A percentile compares a stretch with the other conserved stretches of the same genome.
Conservation (phyloP, 1,139 yeast genomes). For the Saccharomycopsis hybrid region DNA sequence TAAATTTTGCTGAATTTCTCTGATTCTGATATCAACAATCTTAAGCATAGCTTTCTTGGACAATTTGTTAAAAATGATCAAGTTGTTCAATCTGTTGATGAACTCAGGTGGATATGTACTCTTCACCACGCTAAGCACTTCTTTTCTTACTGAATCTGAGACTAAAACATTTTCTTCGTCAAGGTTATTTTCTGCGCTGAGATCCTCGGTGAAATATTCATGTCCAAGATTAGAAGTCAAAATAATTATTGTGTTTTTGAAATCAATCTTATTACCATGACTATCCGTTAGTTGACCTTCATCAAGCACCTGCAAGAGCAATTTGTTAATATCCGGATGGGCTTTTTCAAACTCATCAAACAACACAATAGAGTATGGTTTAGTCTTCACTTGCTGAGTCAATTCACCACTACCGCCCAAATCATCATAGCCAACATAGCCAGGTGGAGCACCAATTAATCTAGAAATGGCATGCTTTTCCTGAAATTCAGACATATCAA, state of each 20-base stretch:
- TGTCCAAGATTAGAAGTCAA: conserved; percentile 98
- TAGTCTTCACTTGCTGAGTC: conserved; percentile 91
- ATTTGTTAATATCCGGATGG: conserved; percentile 85
- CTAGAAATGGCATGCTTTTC: conserved; percentile 88
- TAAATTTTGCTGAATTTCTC: conserved; percentile 73
- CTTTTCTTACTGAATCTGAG: conserved; percentile 40
- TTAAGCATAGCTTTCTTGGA: conserved; percentile 65
- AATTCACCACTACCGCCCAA: conserved; percentile 69
- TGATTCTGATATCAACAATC: conserved; percentile 77
- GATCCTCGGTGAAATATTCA: conserved; percentile 68
- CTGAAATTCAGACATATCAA: conserved; percentile 97
- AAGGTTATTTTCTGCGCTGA: conserved; percentile 38
- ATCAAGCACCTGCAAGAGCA: conserved; percentile 84
- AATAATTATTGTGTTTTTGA: conserved; percentile 90
- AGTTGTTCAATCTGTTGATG: conserved; percentile 86
- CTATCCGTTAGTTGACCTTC: conserved; percentile 94
- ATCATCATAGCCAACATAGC: conserved; percentile 93
- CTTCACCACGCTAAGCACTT: conserved; percentile 63
- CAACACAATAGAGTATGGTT: conserved; percentile 86
- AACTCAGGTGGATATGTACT: conserved; percentile 87
- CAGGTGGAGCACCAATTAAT: conserved; percentile 96
- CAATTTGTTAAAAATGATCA: conserved; percentile 81
- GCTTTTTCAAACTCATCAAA: conserved; percentile 98
- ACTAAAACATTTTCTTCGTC: conserved; percentile 40
- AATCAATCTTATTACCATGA: conserved; percentile 89